phyloP scores from a whole-genome alignment of 768 basidiomycete species.

The Scleroderma bovista region DNA sequence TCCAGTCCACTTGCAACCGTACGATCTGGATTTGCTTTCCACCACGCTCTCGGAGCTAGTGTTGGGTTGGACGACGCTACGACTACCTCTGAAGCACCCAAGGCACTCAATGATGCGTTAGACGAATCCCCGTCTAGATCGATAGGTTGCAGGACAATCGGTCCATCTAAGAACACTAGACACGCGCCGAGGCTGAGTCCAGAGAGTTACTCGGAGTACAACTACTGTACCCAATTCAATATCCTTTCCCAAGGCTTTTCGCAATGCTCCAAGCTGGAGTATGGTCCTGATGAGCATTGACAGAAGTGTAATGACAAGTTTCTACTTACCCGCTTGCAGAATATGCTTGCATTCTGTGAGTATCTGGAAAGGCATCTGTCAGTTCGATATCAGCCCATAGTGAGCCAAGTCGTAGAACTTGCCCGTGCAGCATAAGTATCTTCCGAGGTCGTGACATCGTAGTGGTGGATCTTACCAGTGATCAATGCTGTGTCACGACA shows the following conservation, averaged over 20 bases:
- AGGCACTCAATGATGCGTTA: constrained; percentile 15
- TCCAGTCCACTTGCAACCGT: constrained; percentile 51
- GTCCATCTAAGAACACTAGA: constrained; percentile 71
- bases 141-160: constrained; percentile 58
- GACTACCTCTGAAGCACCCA: constrained; percentile 37
- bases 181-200: too few relatives aligned
- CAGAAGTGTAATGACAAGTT: not conserved
- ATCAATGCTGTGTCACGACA: too few relatives aligned
- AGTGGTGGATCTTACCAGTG: too few relatives aligned
- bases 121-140: constrained; percentile 42
- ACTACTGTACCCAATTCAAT: constrained; percentile 54
- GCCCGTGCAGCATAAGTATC: constrained; percentile 45
- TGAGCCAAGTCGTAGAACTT: constrained; percentile 13
- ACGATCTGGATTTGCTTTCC: constrained; percentile 48
- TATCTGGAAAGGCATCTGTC: constrained; percentile 37
- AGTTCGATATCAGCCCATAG: not conserved
- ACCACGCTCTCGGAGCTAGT: constrained; percentile 66
- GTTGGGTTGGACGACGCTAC: constrained; percentile 41
- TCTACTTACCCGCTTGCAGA: constrained; percentile 63
- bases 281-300: not conserved
- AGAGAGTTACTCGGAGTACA: not conserved
- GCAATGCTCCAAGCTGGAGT: constrained; percentile 60
- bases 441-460: constrained; percentile 25
- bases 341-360: constrained; percentile 64
- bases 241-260: constrained; percentile 61